These are phyloP conservation scores for Esteya vermicola DNA, from an alignment of 2,329 filamentous ascomycete genomes.

Conservation along the genomic window DNA sequence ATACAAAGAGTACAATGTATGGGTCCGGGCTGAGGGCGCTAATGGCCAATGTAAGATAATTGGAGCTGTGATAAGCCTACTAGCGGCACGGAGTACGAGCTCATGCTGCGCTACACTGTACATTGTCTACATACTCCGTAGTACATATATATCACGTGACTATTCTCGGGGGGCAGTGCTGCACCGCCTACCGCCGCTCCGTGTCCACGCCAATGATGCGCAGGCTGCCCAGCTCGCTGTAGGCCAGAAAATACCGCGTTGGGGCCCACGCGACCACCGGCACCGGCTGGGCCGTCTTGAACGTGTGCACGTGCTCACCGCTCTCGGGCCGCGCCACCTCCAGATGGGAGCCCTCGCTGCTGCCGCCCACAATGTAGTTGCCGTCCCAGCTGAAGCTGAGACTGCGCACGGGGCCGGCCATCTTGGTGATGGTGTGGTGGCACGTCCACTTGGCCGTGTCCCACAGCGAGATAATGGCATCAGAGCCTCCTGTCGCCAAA, in stretches of 20 bases:
- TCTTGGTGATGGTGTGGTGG: conserved; percentile 53
- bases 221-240: conserved; percentile 53
- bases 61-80: too few relatives aligned
- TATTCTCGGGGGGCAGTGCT: conserved; percentile 14
- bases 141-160: too few relatives aligned
- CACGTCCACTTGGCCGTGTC: conserved; percentile 68
- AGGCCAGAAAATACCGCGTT: conserved; percentile 58
- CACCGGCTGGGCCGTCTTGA: conserved; percentile 52
- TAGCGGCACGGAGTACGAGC: too few relatives aligned
- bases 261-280: conserved; percentile 65
- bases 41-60: too few relatives aligned
- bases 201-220: conserved; percentile 51
- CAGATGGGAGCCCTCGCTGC: conserved; percentile 55
- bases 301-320: conserved; percentile 56
- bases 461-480: conserved; percentile 64
- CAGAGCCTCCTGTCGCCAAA: conserved; percentile 60
- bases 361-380: conserved; percentile 58
- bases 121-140: too few relatives aligned
- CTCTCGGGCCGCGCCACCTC: conserved; percentile 61
- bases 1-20: too few relatives aligned
- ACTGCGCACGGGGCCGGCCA: conserved; percentile 55
- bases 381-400: conserved; percentile 70
- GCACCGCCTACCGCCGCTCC: conserved; percentile 22
- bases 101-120: too few relatives aligned
- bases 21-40: too few relatives aligned